Percentiles rank a stretch among this genome's conserved stretches.
These are phyloP conservation scores for Fusarium subtropicale DNA, from an alignment of 2,329 filamentous ascomycete genomes.

Conservation along the genomic window DNA sequence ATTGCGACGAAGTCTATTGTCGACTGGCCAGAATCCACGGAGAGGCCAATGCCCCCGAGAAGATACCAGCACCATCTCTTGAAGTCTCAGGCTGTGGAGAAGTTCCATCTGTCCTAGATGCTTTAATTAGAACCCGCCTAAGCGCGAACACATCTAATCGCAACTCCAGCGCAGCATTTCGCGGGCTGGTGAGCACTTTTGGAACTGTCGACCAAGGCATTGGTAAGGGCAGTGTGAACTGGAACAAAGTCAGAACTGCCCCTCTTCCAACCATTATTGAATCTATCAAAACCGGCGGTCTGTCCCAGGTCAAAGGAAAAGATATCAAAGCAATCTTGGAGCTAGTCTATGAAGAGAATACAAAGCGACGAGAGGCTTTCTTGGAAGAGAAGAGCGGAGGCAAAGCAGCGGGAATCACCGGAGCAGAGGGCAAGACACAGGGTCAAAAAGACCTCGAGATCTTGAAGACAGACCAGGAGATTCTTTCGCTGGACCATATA, in stretches of 20 bases:
- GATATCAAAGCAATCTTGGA: constrained; percentile 47
- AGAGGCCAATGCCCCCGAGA: constrained; percentile 42
- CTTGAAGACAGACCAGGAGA: constrained; percentile 43
- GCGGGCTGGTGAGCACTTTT: constrained; percentile 43
- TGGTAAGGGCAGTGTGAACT: constrained; percentile 46
- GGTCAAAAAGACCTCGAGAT: constrained; percentile 47
- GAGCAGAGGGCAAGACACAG: constrained; percentile 41
- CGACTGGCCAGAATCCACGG: constrained; percentile 42
- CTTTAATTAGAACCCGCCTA: constrained; percentile 44
- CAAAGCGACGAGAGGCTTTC: constrained; percentile 40
- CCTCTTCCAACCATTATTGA: constrained; percentile 62
- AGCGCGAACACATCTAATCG: constrained; percentile 46
- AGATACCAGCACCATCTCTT: constrained; percentile 46
- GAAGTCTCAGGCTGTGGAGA: constrained; percentile 47
- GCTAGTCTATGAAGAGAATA: constrained; percentile 45
- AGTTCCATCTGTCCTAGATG: constrained; percentile 45
- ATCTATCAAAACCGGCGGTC: constrained; percentile 68
- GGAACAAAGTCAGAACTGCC: constrained; percentile 44
- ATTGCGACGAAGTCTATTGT: constrained; percentile 43
- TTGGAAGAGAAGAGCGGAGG: constrained; percentile 41
- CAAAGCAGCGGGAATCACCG: constrained; percentile 23
- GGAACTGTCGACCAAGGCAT: constrained; percentile 42
- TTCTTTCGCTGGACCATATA: constrained; percentile 46
- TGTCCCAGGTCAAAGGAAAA: constrained; percentile 45
- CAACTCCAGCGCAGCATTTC: constrained; percentile 47